Evolutionary conservation across 2,329 filamentous ascomycete genomes (phyloP).

Genomic region (Fusarium nisikadoi): DNA sequence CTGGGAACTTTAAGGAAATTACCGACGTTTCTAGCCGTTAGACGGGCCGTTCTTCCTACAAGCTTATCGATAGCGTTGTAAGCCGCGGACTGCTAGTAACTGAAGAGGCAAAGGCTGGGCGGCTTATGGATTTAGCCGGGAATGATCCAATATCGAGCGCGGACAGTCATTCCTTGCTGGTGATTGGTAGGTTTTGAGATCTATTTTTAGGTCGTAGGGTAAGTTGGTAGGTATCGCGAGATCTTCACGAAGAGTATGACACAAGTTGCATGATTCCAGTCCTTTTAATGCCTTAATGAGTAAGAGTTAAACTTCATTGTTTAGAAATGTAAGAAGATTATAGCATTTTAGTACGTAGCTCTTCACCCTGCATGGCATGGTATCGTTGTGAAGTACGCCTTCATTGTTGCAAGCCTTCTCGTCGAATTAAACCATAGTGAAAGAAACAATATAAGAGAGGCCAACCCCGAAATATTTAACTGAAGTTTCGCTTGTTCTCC

Average conservation of each 20-base stretch:
- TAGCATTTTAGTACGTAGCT: too few species aligned
- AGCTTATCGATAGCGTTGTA: constrained; percentile 1
- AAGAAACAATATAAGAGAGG: too few species aligned
- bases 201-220: neutral
- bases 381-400: too few species aligned
- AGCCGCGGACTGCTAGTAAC: neutral
- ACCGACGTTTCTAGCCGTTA: neutral
- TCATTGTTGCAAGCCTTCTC: too few species aligned
- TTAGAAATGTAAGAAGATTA: too few species aligned
- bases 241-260: neutral
- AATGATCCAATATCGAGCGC: neutral
- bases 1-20: neutral
- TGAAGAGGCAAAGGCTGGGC: neutral
- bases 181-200: rapidly evolving
- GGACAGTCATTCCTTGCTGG: neutral
- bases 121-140: neutral
- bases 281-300: too few species aligned
- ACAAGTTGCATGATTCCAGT: too few species aligned
- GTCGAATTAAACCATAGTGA: too few species aligned
- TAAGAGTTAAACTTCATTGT: too few species aligned
- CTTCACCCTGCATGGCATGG: too few species aligned
- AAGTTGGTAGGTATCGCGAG: neutral
- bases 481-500: neutral
- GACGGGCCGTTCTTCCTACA: neutral
- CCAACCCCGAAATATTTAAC: too few species aligned